Percentiles rank a stretch among this genome's conserved stretches.
phyloP scores from a whole-genome alignment of 2,329 filamentous ascomycete species.

The Paradendryphiella salina region DNA sequence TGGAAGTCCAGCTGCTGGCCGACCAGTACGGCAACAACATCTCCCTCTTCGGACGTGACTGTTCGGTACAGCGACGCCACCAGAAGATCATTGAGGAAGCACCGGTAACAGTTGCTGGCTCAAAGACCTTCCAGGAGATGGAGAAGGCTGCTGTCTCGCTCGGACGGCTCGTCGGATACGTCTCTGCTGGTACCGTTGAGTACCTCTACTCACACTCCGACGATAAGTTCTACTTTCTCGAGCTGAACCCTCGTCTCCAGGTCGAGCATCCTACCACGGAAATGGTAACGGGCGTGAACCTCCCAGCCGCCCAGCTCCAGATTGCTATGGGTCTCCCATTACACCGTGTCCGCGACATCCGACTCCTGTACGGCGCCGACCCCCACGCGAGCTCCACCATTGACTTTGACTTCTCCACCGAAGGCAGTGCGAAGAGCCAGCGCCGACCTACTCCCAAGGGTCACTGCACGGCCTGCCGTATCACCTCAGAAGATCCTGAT shows the following conservation, averaged over 20 bases:
- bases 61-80: slow-evolving; percentile 95
- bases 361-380: slow-evolving; percentile 92
- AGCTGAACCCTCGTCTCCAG: slow-evolving; percentile 97
- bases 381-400: slow-evolving; percentile 84
- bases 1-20: slow-evolving; percentile 95
- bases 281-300: slow-evolving; percentile 97
- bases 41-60: slow-evolving; percentile 97
- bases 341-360: slow-evolving; percentile 93
- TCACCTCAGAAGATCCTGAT: slow-evolving; percentile 97
- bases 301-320: slow-evolving; percentile 96
- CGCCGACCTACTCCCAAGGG: slow-evolving; percentile 90
- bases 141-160: slow-evolving; percentile 94
- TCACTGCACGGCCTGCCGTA: slow-evolving; percentile 97
- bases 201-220: slow-evolving; percentile 98
- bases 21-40: slow-evolving; percentile 99
- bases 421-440: slow-evolving; percentile 81
- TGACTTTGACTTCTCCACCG: slow-evolving; percentile 93
- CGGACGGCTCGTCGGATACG: slow-evolving; percentile 92
- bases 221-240: slow-evolving; percentile 99
- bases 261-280: slow-evolving; percentile 99
- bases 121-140: slow-evolving; percentile 90
- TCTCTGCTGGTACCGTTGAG: slow-evolving; percentile 97
- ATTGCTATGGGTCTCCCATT: slow-evolving; percentile 98
- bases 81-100: slow-evolving; percentile 99
- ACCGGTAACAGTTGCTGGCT: slow-evolving; percentile 92